Evolutionary conservation across 2,329 filamentous ascomycete species (phyloP), one percentile per base, ranked within the genome.

Genomic region (Neobulgaria alba): DNA sequence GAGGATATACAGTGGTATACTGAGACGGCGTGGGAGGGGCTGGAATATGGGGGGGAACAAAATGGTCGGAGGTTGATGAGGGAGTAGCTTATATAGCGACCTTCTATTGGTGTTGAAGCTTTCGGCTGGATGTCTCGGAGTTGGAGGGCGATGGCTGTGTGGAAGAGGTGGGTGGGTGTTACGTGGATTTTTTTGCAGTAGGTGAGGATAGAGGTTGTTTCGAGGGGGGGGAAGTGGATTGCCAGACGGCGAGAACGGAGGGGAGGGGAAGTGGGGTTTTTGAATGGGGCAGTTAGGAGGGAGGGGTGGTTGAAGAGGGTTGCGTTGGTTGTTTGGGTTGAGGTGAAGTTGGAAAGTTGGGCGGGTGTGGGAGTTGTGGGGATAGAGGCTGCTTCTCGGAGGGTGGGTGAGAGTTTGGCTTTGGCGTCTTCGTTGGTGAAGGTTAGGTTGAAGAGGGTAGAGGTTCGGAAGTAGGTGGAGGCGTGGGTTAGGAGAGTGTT

Each of bases 401-500:
- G 29, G 18, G 39, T 23, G 10, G 43, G 43, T 5, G 39, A 39
- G 3, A 46, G 31, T 16, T 42, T 46, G 12, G 32, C 33, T 10
- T 33, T 17, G n/a, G n/a, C n/a, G n/a, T n/a, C n/a, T 16, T 42
- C 35, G 15, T 30, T 31, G 10, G 35, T 35, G 20, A 42, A 38
- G 5, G 58, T 50, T 1, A 59, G 43, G 1, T 26, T 26, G 23
- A 12, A 12, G 23, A 12, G 7, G 15, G 3, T 0, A 54, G 56
- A 0, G 43, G 7, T 0, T 41, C 9, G 12, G 14, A 56, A 56
- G 0, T 57, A 55, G 3, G 54, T 34, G 0, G 56, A 43, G 1
- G 56, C 53, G 26, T 54, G 48, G 3, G 21, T 10, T 5, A 60
- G 36, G 2, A 61, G 46, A n/a, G 56, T 60, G 38, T 63, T 53